Evolutionary conservation across 805 yeast species (phyloP).

Genomic region (Wickerhamomyces queroliae): DNA sequence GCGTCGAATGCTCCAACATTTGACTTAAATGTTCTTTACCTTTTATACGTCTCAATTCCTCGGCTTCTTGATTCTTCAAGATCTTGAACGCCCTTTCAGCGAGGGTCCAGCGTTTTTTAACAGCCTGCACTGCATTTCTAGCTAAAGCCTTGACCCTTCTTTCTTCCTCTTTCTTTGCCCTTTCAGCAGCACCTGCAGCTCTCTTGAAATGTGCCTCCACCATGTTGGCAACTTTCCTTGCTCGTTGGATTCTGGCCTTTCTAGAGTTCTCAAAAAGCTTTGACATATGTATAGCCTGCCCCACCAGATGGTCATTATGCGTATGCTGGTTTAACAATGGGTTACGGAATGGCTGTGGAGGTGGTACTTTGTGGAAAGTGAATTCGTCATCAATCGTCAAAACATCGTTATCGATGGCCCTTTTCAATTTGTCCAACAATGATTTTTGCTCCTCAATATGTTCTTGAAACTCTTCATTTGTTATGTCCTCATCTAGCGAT

Average conservation of each 20-base stretch:
- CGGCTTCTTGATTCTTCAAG: slow-evolving; percentile 70
- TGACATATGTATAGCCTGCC: slow-evolving; percentile 71
- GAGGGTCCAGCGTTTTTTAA: slow-evolving; percentile 82
- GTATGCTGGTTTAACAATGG: slow-evolving; percentile 42
- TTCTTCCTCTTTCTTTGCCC: slow-evolving; percentile 70
- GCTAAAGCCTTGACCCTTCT: slow-evolving; percentile 65
- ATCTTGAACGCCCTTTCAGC: slow-evolving; percentile 79
- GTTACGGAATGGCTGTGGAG: slow-evolving; percentile 41
- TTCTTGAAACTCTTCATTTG: slow-evolving; percentile 53
- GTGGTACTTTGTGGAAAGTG: slow-evolving; percentile 30
- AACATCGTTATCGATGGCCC: slow-evolving; percentile 39
- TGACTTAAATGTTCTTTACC: slow-evolving; percentile 86
- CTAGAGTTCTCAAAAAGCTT: slow-evolving; percentile 63
- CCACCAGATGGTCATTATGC: slow-evolving; percentile 65
- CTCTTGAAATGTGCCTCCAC: slow-evolving; percentile 83
- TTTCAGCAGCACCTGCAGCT: slow-evolving; percentile 82
- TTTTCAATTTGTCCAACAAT: slow-evolving; percentile 36
- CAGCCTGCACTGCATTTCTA: slow-evolving; percentile 76
- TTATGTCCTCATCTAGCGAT: slow-evolving; percentile 55
- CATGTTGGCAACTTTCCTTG: slow-evolving; percentile 72
- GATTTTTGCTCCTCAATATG: slow-evolving; percentile 47
- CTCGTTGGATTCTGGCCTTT: slow-evolving; percentile 56
- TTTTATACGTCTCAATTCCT: slow-evolving; percentile 68
- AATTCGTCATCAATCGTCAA: slow-evolving; percentile 39
- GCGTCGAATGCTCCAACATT: slow-evolving; percentile 88